Percentiles rank a stretch among this genome's conserved stretches.
These are phyloP conservation scores for Magnaporthiopsis incrustans DNA, from an alignment of 2,329 filamentous ascomycete genomes.

Conservation along the genomic window DNA sequence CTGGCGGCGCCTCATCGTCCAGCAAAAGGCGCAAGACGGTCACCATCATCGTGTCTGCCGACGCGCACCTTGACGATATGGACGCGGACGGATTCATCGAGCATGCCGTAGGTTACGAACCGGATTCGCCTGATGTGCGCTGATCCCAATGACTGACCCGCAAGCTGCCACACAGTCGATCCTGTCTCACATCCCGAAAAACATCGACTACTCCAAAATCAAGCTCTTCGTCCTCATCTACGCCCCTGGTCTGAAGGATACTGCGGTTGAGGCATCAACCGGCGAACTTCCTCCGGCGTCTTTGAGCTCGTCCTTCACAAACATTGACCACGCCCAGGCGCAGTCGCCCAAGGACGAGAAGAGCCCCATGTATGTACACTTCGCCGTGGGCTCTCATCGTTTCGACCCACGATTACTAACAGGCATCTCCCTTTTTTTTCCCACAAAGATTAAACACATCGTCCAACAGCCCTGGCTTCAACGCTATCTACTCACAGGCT, in stretches of 20 bases:
- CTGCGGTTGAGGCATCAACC: slow-evolving; percentile 38
- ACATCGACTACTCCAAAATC: slow-evolving; percentile 63
- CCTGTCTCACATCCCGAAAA: slow-evolving; percentile 76
- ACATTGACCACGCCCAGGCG: slow-evolving; percentile 69
- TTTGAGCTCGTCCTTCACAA: slow-evolving; percentile 75
- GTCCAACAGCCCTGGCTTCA: slow-evolving; percentile 57
- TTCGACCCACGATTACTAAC: slow-evolving; percentile 15
- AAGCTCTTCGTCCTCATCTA: slow-evolving; percentile 88
- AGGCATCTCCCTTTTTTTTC: slow-evolving; percentile 22
- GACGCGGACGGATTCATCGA: slow-evolving; percentile 59
- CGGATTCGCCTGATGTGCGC: background rate
- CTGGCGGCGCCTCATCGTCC: slow-evolving; percentile 15
- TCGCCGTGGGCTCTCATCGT: background rate
- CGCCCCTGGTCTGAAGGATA: slow-evolving; percentile 68
- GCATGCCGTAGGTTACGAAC: slow-evolving; percentile 61
- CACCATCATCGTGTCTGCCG: slow-evolving; percentile 82
- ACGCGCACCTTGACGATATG: slow-evolving; percentile 50
- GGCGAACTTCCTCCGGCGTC: slow-evolving; percentile 53
- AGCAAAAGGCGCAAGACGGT: slow-evolving; percentile 63
- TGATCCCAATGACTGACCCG: background rate
- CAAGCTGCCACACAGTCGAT: slow-evolving; percentile 53
- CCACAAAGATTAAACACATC: slow-evolving; percentile 31
- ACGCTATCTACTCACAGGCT: slow-evolving; percentile 73
- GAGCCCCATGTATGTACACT: slow-evolving; percentile 42
- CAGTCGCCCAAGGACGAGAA: slow-evolving; percentile 61